Conservation (phyloP, 2,329 filamentous ascomycete species). For the Sclerotinia glacialis region DNA sequence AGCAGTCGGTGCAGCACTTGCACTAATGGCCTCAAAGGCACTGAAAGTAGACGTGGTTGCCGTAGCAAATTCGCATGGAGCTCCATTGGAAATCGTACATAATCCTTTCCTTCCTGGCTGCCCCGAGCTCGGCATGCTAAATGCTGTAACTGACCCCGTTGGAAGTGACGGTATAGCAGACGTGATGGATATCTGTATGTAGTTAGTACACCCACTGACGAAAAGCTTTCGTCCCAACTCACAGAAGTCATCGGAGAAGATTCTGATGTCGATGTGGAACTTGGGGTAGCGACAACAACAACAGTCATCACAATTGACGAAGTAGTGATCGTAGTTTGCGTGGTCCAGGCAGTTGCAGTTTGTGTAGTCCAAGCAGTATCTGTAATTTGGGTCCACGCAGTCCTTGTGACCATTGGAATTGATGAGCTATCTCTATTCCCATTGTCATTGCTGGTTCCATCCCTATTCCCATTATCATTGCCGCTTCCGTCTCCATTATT, state of each 20-base stretch:
- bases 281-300: constrained; percentile 1
- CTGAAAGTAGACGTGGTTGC: constrained; percentile 8
- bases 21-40: neutral
- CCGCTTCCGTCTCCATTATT: neutral
- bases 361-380: constrained; percentile 19
- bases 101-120: constrained; percentile 13
- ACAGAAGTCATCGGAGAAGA: neutral
- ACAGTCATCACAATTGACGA: constrained; percentile 10
- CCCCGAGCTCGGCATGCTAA: constrained; percentile 8
- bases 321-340: constrained; percentile 5
- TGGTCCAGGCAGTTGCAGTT: constrained; percentile 15
- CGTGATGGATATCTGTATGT: constrained; percentile 9
- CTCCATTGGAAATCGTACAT: constrained; percentile 14
- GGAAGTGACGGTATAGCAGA: neutral
- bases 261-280: neutral
- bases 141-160: neutral
- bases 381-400: constrained; percentile 13
- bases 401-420: neutral
- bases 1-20: constrained; percentile 8
- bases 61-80: neutral
- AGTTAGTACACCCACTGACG: neutral
- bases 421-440: neutral
- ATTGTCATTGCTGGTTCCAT: neutral
- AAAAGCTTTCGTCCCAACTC: neutral
- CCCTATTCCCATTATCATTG: neutral